Evolutionary conservation across 208 protist species (phyloP).

Genomic region (Crithidia acanthocephali): DNA sequence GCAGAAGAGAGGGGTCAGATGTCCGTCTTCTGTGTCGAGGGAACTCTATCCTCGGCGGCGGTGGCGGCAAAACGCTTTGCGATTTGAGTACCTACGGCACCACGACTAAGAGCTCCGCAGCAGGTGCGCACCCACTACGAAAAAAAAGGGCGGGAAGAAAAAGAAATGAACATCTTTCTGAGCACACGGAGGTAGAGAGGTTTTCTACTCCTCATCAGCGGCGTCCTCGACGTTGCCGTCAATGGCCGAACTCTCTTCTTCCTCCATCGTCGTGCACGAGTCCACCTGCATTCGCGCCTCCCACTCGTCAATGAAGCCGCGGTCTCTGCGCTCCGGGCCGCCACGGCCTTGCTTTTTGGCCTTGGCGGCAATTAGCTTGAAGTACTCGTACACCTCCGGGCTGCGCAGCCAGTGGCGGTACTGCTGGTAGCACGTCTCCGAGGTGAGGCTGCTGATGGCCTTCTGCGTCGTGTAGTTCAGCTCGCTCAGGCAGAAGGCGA

Average conservation of each 20-base stretch:
- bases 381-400: conserved; percentile 74
- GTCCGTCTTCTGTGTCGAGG: not conserved
- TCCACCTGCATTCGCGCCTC: conserved; percentile 74
- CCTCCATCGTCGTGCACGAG: conserved; percentile 28
- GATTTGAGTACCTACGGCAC: too few relatives aligned
- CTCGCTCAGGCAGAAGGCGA: conserved; percentile 87
- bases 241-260: conserved; percentile 7
- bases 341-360: conserved; percentile 60
- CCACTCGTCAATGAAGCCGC: conserved; percentile 84
- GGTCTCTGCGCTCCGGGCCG: conserved; percentile 72
- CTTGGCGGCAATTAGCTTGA: conserved; percentile 81
- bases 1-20: not conserved
- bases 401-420: conserved; percentile 90
- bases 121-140: too few relatives aligned
- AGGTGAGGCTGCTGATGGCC: conserved; percentile 77
- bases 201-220: not conserved
- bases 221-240: not conserved
- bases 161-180: too few relatives aligned
- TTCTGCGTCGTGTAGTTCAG: conserved; percentile 85
- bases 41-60: not conserved
- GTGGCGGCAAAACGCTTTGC: too few relatives aligned
- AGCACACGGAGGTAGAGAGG: too few relatives aligned
- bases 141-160: too few relatives aligned
- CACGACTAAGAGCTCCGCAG: too few relatives aligned
- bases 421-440: conserved; percentile 86